phyloP scores from a whole-genome alignment of 768 basidiomycete genomes.

The Psilocybe cyanescens region DNA sequence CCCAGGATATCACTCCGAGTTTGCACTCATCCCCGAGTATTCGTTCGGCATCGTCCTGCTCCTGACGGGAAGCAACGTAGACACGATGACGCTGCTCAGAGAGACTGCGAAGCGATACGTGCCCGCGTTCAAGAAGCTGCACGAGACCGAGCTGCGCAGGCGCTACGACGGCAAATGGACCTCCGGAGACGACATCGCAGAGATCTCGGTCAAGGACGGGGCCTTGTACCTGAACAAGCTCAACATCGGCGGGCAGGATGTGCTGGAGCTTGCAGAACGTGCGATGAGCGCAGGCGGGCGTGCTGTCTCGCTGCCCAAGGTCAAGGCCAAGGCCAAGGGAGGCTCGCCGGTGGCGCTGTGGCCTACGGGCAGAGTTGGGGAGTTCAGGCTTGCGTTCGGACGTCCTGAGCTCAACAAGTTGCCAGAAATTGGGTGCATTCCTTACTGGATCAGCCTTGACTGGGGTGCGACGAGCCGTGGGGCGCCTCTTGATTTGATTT shows the following conservation, averaged over 20 bases:
- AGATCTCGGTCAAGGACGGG: constrained; percentile 34
- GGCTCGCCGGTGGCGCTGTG: constrained; percentile 32
- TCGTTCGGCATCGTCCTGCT: constrained; percentile 46
- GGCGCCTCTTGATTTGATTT: constrained; percentile 38
- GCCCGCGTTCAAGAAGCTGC: constrained; percentile 35
- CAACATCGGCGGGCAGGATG: constrained; percentile 35
- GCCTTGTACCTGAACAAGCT: constrained; percentile 35
- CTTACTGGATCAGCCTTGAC: constrained; percentile 39
- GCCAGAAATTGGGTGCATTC: constrained; percentile 33
- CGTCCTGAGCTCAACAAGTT: constrained; percentile 29
- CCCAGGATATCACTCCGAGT: constrained; percentile 42
- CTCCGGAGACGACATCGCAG: constrained; percentile 28
- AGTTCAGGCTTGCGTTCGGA: constrained; percentile 40
- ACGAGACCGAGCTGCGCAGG: constrained; percentile 27
- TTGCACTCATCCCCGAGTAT: constrained; percentile 40
- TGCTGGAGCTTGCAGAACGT: constrained; percentile 28
- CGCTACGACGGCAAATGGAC: constrained; percentile 40
- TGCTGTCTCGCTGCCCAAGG: not conserved
- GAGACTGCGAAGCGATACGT: constrained; percentile 37
- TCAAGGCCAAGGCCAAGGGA: constrained; percentile 1
- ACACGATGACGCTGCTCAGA: constrained; percentile 32
- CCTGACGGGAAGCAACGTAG: constrained; percentile 38
- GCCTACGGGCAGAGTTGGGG: constrained; percentile 38
- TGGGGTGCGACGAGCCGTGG: constrained; percentile 27
- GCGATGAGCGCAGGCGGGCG: not conserved